Conservation (phyloP, 2,329 filamentous ascomycete genomes). For the Anisogramma anomala region DNA sequence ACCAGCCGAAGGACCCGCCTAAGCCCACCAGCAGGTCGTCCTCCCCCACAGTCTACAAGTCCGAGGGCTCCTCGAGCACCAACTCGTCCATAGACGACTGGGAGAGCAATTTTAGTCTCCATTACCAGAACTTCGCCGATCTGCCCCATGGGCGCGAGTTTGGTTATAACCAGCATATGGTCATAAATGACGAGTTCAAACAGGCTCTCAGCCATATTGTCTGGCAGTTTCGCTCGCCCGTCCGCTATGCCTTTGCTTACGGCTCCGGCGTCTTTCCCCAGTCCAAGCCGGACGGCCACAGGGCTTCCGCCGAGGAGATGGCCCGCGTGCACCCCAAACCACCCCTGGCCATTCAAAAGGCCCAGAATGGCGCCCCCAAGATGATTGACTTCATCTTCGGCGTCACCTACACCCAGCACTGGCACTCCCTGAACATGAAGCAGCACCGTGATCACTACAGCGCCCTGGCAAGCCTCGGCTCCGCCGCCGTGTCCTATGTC, state of each 20-base stretch:
- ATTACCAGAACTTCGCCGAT: slow-evolving; percentile 63
- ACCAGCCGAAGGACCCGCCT: slow-evolving; percentile 1
- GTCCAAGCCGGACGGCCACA: slow-evolving; percentile 35
- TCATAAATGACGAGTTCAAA: slow-evolving; percentile 92
- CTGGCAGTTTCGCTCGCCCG: slow-evolving; percentile 84
- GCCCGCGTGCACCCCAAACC: slow-evolving; percentile 68
- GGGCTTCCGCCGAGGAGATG: slow-evolving; percentile 44
- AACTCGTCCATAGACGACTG: slow-evolving; percentile 35
- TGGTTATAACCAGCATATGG: slow-evolving; percentile 91
- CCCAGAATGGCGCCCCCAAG: slow-evolving; percentile 79
- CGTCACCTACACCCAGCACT: slow-evolving; percentile 88
- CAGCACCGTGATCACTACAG: slow-evolving; percentile 93
- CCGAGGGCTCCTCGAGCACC: slow-evolving; percentile 19
- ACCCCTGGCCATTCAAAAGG: slow-evolving; percentile 66
- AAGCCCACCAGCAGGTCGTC: background rate
- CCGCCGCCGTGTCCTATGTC: slow-evolving; percentile 69
- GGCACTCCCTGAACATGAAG: slow-evolving; percentile 84
- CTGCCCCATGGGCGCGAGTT: slow-evolving; percentile 72
- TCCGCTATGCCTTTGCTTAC: slow-evolving; percentile 94
- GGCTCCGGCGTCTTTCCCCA: slow-evolving; percentile 95
- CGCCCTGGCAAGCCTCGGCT: slow-evolving; percentile 68
- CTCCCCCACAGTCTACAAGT: slow-evolving; percentile 16
- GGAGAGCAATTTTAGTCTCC: slow-evolving; percentile 63
- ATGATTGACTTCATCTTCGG: slow-evolving; percentile 99
- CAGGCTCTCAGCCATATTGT: slow-evolving; percentile 77